These are phyloP conservation scores for Funneliformis caledonium DNA, from an alignment of 371 early-diverging fungal genomes.

Conservation along the genomic window DNA sequence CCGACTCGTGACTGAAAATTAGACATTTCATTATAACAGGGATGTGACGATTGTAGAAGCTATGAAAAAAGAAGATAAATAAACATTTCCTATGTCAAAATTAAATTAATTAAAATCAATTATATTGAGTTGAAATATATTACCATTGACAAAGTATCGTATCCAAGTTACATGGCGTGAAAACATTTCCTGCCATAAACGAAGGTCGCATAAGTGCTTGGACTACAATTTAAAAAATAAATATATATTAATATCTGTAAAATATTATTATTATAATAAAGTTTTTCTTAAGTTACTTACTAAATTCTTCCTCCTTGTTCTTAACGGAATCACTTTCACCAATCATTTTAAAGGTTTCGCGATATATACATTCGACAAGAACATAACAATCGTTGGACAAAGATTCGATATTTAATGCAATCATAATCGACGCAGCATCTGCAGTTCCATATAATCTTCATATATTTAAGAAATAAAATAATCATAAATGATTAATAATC, in stretches of 20 bases:
- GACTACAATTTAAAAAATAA: constrained; percentile 39
- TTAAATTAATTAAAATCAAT: not conserved
- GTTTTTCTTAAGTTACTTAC: not conserved
- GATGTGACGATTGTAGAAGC: constrained; percentile 1
- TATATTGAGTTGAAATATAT: constrained; percentile 34
- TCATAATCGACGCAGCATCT: constrained; percentile 65
- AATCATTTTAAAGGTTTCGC: constrained; percentile 72
- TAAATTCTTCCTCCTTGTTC: constrained; percentile 52
- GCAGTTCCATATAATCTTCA: constrained; percentile 45
- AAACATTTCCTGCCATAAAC: constrained; percentile 72
- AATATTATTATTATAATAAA: not conserved
- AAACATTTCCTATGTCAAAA: not conserved
- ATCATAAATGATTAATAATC: not conserved
- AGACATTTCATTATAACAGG: constrained; percentile 1
- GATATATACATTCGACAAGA: constrained; percentile 68
- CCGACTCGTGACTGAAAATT: not conserved
- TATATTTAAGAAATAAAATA: not conserved
- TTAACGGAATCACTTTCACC: constrained; percentile 58
- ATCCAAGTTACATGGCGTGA: constrained; percentile 67
- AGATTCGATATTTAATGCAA: constrained; percentile 69
- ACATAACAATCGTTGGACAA: constrained; percentile 61
- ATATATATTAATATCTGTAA: not conserved
- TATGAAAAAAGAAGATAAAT: not conserved
- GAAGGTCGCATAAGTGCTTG: constrained; percentile 64
- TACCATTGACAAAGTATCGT: constrained; percentile 63